Percentiles rank a stretch among this genome's conserved stretches.
phyloP scores from a whole-genome alignment of 495 filamentous ascomycete genomes.

The Rostrohypoxylon terebratum region DNA sequence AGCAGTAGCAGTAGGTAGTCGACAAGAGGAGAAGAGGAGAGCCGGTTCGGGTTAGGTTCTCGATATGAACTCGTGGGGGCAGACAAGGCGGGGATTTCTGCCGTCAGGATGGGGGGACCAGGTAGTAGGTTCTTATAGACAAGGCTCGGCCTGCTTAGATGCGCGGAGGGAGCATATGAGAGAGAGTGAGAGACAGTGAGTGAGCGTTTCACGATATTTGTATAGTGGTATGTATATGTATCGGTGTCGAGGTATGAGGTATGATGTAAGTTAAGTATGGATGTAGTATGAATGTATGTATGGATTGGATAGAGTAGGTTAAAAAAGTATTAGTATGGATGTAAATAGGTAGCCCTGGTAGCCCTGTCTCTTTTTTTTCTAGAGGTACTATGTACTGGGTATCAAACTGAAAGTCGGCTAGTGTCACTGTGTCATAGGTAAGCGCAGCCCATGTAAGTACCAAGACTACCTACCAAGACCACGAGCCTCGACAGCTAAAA shows the following conservation, averaged over 20 bases:
- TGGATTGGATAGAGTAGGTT: constrained; percentile 13
- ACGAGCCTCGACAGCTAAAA: constrained; percentile 15
- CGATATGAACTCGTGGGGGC: constrained; percentile 39
- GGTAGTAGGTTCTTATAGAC: constrained; percentile 41
- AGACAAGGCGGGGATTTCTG: constrained; percentile 26
- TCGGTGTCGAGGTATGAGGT: constrained; percentile 22
- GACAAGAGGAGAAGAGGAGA: background rate
- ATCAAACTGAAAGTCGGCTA: constrained; percentile 9
- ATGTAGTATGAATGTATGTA: constrained; percentile 7
- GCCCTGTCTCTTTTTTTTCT: background rate
- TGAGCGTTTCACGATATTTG: constrained; percentile 33
- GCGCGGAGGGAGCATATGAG: background rate
- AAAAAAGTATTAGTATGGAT: background rate
- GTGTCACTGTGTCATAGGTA: constrained; percentile 19
- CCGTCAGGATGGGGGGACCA: constrained; percentile 27
- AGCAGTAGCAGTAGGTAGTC: background rate
- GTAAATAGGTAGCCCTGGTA: background rate
- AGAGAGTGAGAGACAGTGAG: too few species aligned
- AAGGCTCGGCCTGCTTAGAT: constrained; percentile 16
- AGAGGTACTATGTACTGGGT: too few species aligned
- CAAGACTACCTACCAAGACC: constrained; percentile 4
- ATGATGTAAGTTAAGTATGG: constrained; percentile 22
- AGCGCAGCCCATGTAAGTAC: constrained; percentile 37
- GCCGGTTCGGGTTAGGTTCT: constrained; percentile 7
- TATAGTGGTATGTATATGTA: constrained; percentile 23